Percentiles rank a stretch among this genome's conserved stretches.
phyloP scores from a whole-genome alignment of 257 asterid species.

The Solanum pinnatisectum region DNA sequence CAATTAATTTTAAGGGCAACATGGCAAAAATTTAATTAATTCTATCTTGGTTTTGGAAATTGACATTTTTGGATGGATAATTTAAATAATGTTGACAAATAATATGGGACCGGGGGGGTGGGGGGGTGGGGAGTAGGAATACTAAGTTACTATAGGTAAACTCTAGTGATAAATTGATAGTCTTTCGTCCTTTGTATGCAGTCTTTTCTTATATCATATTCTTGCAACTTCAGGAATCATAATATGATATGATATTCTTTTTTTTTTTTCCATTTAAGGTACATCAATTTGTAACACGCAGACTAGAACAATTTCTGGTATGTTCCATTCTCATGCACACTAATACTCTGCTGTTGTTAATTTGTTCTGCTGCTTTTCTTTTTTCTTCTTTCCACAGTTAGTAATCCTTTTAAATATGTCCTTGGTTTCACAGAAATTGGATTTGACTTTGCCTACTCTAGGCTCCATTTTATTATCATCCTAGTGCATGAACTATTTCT shows the following conservation, averaged over 20 bases:
- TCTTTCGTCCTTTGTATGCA: neutral
- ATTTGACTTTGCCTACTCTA: neutral
- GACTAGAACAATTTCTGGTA: constrained; percentile 97
- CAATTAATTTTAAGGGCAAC: neutral
- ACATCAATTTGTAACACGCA: constrained; percentile 81
- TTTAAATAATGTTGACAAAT: neutral
- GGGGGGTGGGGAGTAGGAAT: neutral
- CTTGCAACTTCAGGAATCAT: neutral
- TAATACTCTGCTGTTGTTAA: neutral
- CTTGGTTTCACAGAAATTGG: neutral
- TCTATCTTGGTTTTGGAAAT: neutral
- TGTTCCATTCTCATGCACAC: constrained; percentile 10
- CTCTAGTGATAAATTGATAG: neutral
- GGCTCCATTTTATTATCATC: neutral
- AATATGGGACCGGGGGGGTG: neutral
- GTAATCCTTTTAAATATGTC: neutral
- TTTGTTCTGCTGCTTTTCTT: neutral
- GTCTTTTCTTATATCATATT: neutral
- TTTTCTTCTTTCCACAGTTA: neutral
- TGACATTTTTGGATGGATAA: neutral
- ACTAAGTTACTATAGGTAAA: neutral
- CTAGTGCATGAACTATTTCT: neutral
- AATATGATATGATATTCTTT: neutral
- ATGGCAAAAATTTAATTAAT: neutral
- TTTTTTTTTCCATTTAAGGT: constrained; percentile 26